Base-by-base conservation (phyloP, 768 basidiomycete species). In the Russula virescens region DNA sequence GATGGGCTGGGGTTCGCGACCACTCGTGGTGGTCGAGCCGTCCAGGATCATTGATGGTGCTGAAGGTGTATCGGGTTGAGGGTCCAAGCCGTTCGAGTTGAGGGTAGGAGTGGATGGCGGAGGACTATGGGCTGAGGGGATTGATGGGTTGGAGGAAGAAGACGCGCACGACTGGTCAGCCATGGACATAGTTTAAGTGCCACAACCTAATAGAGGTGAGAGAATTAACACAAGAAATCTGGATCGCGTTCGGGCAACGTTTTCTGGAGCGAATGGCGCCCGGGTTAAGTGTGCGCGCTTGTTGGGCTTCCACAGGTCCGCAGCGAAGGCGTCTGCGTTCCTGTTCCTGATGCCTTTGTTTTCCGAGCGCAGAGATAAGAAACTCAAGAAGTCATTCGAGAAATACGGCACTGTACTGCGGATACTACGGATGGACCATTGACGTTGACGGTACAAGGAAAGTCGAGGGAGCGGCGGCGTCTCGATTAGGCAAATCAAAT, bases 251-350 rank as follows among this genome's bases (percentile, higher is more conserved):
- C 8, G 31, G 31, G 31, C 31, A 9, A 43, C 1, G 14, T 5
- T 26, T 40, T 38, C 21, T 53, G 8, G 21, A 5, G 35, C 9
- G n/a, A 28, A 38, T 19, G 25, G 40, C 9, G 38, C 38, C 38
- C 38, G 13, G 16, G 52, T 48, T 59, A 54, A 54, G 51, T 31
- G 57, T 23, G 57, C 45, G 57, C 51, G 56, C 62, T 34, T 59
- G 35, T n/a, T 28, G 21, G 9, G 6, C 38, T 6, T 38, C 31
- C 50, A 49, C 42, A 28, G 42, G 31, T 38, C 31, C 50, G 54
- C 42, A 28, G 42, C 42, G 40, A 31, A 16, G n/a, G 31, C 31
- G 31, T 31, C 31, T 31, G 38, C 38, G 58, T 25, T 21, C 48
- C 45, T 13, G 16, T n/a, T 18, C 21, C 38, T 38, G 34, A 35